Evolutionary conservation across 2,329 filamentous ascomycete species (phyloP), one percentile per base, ranked within the genome.

Genomic region (Venturia aucupariae): DNA sequence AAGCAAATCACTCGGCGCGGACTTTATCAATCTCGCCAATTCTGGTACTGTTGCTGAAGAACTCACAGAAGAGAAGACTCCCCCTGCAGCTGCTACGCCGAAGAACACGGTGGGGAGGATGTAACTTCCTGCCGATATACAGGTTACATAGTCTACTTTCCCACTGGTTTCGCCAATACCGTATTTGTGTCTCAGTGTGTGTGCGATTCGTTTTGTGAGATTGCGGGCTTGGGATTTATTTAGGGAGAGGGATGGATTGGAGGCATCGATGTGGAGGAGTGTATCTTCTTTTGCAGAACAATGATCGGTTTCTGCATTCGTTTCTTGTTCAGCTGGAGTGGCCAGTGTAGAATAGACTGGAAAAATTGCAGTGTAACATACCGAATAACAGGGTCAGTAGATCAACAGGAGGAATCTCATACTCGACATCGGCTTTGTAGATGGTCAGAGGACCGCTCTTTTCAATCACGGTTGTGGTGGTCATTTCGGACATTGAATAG

Each of bases 11-110:
- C 74, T 77, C 5, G 73, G 71, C 0, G 77, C 79, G 30, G 77
- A 73, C 19, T 72, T 73, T 17, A 82, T 73, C 67, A 81, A 79
- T 32, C 80, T 76, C 3, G 78, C 77, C 10, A 86, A 71, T 32
- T 87, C 84, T 2, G 74, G 69, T 0, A 78, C 74, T 0, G 83
- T 84, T 5, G 77, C 79, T 0, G 78, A 76, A 0, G 82, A 76
- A 59, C 78, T 81, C 0, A 82, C 82, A 5, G 82, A 80, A 7
- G 82, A 83, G 68, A 84, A 86, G 32, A 87, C 78, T 22, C 83
- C 85, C 0, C 81, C 84, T 2, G 84, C 83, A 3, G 82, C 84
- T 57, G 87, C 76, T 62, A 85, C 79, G 17, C 80, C 81, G 67
- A 79, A 86, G 69, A 84, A 83, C 1, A 84, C 67, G 15, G 79